phyloP scores from a whole-genome alignment of 805 yeast species.

The Pichia insulana region DNA sequence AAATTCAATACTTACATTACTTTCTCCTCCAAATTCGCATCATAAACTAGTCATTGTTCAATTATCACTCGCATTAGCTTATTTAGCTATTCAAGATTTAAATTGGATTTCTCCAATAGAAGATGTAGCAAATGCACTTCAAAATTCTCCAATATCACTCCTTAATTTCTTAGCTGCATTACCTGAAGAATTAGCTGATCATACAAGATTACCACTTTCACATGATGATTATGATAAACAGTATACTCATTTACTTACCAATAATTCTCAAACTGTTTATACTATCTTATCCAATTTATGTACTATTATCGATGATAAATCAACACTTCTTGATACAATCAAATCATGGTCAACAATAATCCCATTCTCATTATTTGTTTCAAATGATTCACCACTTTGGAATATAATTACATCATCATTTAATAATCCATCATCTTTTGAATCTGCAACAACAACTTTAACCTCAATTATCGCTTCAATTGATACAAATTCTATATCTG shows the following conservation, averaged over 20 bases:
- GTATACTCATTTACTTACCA: conserved; percentile 51
- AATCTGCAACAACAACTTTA: conserved; percentile 80
- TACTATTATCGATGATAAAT: conserved; percentile 10
- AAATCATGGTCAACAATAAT: conserved; percentile 89
- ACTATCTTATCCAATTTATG: conserved; percentile 41
- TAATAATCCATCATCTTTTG: conserved; percentile 56
- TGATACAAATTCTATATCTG: conserved; percentile 73
- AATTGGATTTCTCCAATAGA: conserved; percentile 64
- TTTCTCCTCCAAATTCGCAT: conserved; percentile 25
- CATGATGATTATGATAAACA: conserved; percentile 71
- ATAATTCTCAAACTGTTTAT: conserved; percentile 63
- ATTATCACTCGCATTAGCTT: conserved; percentile 71
- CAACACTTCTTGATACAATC: conserved; percentile 61
- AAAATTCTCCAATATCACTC: conserved; percentile 37
- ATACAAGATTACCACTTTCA: conserved; percentile 66
- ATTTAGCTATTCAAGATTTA: conserved; percentile 68
- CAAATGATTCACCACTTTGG: conserved; percentile 50
- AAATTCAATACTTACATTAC: conserved; percentile 37
- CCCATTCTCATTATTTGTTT: conserved; percentile 60
- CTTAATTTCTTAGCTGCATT: conserved; percentile 77
- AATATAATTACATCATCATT: conserved; percentile 59
- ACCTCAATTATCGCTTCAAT: conserved; percentile 76
- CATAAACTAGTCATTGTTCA: conserved; percentile 67
- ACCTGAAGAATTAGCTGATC: conserved; percentile 85
- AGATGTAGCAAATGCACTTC: conserved; percentile 51